Conservation (phyloP, 371 early-diverging fungal genomes). For the Nematocida major region DNA sequence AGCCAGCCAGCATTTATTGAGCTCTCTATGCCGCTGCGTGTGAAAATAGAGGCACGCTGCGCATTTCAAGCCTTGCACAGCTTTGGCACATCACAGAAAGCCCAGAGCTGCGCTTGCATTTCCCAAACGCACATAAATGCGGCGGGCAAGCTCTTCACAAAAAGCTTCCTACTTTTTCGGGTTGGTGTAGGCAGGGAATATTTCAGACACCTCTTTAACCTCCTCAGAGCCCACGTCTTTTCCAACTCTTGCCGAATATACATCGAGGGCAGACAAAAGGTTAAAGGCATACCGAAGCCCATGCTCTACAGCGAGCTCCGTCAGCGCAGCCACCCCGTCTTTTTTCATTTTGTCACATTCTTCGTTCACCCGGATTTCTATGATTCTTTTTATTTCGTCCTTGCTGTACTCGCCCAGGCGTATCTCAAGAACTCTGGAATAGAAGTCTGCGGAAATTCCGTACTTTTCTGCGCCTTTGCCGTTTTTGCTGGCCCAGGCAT, state of each 20-base stretch:
- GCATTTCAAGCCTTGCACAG: too few species aligned
- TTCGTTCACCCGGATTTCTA: conserved; percentile 77
- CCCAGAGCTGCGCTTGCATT: too few species aligned
- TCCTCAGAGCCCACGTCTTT: neutral
- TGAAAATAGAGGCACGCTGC: too few species aligned
- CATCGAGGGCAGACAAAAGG: conserved; percentile 78
- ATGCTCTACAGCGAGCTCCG: conserved; percentile 78
- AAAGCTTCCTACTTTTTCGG: neutral
- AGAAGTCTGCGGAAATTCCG: conserved; percentile 87
- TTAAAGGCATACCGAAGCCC: conserved; percentile 91
- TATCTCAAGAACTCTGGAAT: conserved; percentile 84
- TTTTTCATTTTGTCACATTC: conserved; percentile 89
- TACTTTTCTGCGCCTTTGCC: conserved; percentile 77
- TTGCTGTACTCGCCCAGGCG: conserved; percentile 75
- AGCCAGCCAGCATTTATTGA: too few species aligned
- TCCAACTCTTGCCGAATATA: conserved; percentile 74
- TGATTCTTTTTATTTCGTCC: conserved; percentile 77
- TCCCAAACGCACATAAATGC: too few species aligned
- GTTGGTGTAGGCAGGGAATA: conserved; percentile 14
- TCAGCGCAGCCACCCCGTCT: conserved; percentile 77
- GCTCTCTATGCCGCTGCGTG: too few species aligned
- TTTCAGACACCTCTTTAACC: neutral
- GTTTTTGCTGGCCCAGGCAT: conserved; percentile 71
- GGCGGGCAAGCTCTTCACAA: too few species aligned
- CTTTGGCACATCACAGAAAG: too few species aligned